Conservation (phyloP, 2,329 filamentous ascomycete species). For the Diaporthe helianthi region DNA sequence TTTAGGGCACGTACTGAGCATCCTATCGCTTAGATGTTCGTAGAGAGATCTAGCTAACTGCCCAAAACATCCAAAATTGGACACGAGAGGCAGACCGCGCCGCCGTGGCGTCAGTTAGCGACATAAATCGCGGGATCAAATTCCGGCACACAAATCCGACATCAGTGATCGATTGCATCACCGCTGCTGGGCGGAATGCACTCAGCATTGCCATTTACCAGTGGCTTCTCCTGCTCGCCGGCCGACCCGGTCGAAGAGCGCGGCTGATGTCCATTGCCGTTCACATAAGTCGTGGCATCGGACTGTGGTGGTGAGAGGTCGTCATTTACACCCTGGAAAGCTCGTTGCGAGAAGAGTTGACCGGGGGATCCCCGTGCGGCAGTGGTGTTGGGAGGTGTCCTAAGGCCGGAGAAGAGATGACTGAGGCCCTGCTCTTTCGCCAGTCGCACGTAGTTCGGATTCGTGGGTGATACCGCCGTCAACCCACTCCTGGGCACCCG, state of each 20-base stretch:
- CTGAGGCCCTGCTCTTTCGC: conserved; percentile 64
- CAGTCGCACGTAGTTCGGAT: conserved; percentile 63
- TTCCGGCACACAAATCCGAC: no score
- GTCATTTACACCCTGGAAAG: conserved; percentile 39
- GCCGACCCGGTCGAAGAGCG: conserved; percentile 32
- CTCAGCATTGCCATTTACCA: conserved; percentile 29
- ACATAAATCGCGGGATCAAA: not conserved
- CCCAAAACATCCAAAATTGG: not conserved
- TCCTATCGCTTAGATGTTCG: not conserved
- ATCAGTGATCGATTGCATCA: conserved; percentile 14
- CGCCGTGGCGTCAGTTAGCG: not conserved
- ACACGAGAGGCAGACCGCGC: not conserved
- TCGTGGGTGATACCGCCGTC: conserved; percentile 58
- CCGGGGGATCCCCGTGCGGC: conserved; percentile 56
- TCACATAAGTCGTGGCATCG: conserved; percentile 34
- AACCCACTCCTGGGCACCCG: conserved; percentile 63
- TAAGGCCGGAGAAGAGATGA: conserved; percentile 57
- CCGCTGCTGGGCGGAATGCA: not conserved
- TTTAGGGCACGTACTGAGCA: not conserved
- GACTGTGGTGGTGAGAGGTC: conserved; percentile 40
- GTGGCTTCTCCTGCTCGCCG: conserved; percentile 30
- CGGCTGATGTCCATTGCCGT: conserved; percentile 35
- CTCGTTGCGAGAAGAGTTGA: conserved; percentile 38
- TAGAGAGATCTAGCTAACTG: conserved; percentile 8
- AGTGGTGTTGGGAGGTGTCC: conserved; percentile 54